Conservation (phyloP, 805 yeast genomes). For the Scheffersomyces stipitis region DNA sequence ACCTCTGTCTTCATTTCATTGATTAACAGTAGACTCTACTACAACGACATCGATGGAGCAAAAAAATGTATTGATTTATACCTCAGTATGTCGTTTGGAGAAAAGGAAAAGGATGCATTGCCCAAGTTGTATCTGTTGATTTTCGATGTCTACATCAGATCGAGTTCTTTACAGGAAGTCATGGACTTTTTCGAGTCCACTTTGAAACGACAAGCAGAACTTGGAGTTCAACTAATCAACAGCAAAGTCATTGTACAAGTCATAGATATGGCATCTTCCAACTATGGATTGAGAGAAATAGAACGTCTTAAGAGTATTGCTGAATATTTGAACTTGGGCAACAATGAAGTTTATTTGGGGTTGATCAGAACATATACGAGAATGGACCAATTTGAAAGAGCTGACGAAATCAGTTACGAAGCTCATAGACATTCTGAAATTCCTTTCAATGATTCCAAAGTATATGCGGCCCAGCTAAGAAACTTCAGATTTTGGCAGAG, state of each 20-base stretch:
- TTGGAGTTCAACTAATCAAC: slow-evolving; percentile 15
- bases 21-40: slow-evolving; percentile 39
- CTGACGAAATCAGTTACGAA: slow-evolving; percentile 29
- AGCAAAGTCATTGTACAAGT: slow-evolving; percentile 14
- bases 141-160: slow-evolving; percentile 24
- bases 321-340: slow-evolving; percentile 13
- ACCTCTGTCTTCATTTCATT: slow-evolving; percentile 44
- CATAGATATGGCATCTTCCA: slow-evolving; percentile 19
- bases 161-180: slow-evolving; percentile 26
- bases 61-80: slow-evolving; percentile 17
- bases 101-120: slow-evolving; percentile 15
- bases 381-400: slow-evolving; percentile 30
- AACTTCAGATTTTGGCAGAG: slow-evolving; percentile 31
- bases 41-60: slow-evolving; percentile 36
- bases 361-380: slow-evolving; percentile 29
- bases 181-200: slow-evolving; percentile 25
- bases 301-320: slow-evolving; percentile 19
- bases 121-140: slow-evolving; percentile 25
- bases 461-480: slow-evolving; percentile 27
- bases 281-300: slow-evolving; percentile 19
- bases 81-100: slow-evolving; percentile 9
- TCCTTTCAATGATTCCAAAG: slow-evolving; percentile 28
- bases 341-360: slow-evolving; percentile 24
- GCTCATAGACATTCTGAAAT: slow-evolving; percentile 30
- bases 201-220: slow-evolving; percentile 13